Evolutionary conservation across 805 yeast species (phyloP), one percentile per base, ranked within the genome.

Genomic region (Yarrowia yakushimensis): DNA sequence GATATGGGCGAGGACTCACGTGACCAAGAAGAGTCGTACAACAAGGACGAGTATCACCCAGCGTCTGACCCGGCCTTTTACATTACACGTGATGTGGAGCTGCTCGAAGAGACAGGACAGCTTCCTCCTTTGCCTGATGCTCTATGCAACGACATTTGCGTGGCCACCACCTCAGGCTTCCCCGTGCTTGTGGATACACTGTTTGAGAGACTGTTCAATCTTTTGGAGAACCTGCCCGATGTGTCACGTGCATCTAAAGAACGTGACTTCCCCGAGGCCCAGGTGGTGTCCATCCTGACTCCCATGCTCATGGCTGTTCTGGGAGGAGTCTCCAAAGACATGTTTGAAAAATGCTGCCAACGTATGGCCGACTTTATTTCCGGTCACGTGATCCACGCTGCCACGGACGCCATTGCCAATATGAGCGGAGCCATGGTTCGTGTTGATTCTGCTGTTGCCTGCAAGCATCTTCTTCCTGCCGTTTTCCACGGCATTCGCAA

Each of bases 161-260:
- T 78, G 57, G 88, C 96, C 0, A 86, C 97, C 0, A 82, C 96
- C 0, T 79, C 87, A 0, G 82, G 85, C 0, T 91, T 91, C 71
- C 81, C 79, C 36, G 82, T 82, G 25, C 78, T 91, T 28, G 73
- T 88, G 2, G 77, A 77, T 28, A 73, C 80, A 2, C 82, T 90
- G 34, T 73, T 85, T 43, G 84, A 82, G 15, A 80, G 86, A 31
- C 67, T 88, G 1, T 85, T 88, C 67, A 74, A 79, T 11, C 76
- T 90, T 25, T 75, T 91, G 23, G 96, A 90, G 65, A 82, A 85
- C 67, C 72, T 87, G 15, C 88, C 91, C 0, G 88, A 83, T 60
- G 81, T 83, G 1, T 77, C 82, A 6, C 43, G 31, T 12, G 76
- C 77, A 33, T 78, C 82, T 52, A 82, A 81, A 2, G 63, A 63